Evolutionary conservation across 225 moss, liverwort and hornwort genomes (phyloP).

Genomic region (Polytrichum commune): DNA sequence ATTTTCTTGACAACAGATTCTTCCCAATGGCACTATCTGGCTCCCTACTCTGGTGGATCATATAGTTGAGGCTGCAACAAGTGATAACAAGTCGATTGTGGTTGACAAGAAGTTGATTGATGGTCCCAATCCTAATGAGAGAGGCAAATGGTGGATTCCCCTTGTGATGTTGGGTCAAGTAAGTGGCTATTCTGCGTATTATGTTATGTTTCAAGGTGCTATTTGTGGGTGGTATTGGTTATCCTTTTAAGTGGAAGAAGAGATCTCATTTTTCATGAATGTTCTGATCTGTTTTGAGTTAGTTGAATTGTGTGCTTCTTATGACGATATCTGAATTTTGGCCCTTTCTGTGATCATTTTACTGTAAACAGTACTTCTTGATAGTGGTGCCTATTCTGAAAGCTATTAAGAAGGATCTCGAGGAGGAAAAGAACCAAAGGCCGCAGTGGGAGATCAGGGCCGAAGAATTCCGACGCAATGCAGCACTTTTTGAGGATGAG

Average conservation of each 20-base stretch:
- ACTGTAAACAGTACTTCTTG: slow-evolving; percentile 61
- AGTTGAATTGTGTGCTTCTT: no score
- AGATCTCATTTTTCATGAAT: no score
- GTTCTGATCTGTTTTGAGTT: no score
- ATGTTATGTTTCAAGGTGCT: no score
- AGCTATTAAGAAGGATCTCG: slow-evolving; percentile 79
- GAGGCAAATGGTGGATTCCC: slow-evolving; percentile 96
- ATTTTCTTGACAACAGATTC: slow-evolving; percentile 43
- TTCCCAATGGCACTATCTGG: slow-evolving; percentile 83
- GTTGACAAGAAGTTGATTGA: slow-evolving; percentile 95
- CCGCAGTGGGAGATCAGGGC: slow-evolving; percentile 95
- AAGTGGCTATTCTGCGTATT: slow-evolving; percentile 4
- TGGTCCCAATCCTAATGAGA: slow-evolving; percentile 93
- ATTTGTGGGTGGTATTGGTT: no score
- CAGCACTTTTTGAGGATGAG: slow-evolving; percentile 70
- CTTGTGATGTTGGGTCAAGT: slow-evolving; percentile 82
- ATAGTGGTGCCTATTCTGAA: slow-evolving; percentile 69
- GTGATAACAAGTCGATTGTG: slow-evolving; percentile 54
- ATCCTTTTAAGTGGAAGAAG: no score
- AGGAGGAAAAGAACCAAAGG: slow-evolving; percentile 76
- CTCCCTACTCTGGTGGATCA: slow-evolving; percentile 84
- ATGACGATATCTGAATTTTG: no score
- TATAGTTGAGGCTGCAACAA: slow-evolving; percentile 82
- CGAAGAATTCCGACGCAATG: slow-evolving; percentile 77
- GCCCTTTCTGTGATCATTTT: neutral